A percentile compares a stretch with the other conserved stretches of the same genome.
Evolutionary conservation across 1,284 basidiomycete species (phyloP).

Genomic region (Heliocybe sulcata): DNA sequence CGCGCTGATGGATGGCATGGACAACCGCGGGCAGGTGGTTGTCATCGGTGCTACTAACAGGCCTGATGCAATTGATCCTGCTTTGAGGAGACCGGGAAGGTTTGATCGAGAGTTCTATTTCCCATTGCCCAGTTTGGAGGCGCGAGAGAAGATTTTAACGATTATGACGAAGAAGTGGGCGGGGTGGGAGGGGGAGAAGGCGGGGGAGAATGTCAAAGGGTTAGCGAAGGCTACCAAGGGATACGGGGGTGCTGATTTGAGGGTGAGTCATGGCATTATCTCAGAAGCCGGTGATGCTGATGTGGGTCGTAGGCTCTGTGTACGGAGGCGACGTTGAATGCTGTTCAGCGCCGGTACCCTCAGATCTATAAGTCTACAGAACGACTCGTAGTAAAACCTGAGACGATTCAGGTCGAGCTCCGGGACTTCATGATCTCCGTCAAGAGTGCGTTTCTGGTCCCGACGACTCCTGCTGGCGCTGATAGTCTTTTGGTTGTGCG

Average conservation of each 20-base stretch:
- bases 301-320: constrained; percentile 66
- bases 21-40: constrained; percentile 95
- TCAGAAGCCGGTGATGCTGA: not conserved
- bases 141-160: constrained; percentile 81
- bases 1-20: constrained; percentile 99
- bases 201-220: constrained; percentile 53
- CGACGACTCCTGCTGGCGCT: constrained; percentile 3
- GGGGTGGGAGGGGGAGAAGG: constrained; percentile 66
- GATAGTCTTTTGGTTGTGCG: constrained; percentile 5
- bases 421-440: constrained; percentile 98
- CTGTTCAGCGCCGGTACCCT: constrained; percentile 93
- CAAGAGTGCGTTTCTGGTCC: constrained; percentile 62
- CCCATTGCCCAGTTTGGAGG: constrained; percentile 81
- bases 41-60: constrained; percentile 98
- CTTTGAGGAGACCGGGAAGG: constrained; percentile 87
- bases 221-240: constrained; percentile 93
- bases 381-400: constrained; percentile 79
- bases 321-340: constrained; percentile 95
- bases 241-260: constrained; percentile 94
- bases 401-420: constrained; percentile 80
- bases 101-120: constrained; percentile 99
- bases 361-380: constrained; percentile 96
- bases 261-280: constrained; percentile 45
- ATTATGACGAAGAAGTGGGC: constrained; percentile 94
- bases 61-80: constrained; percentile 96